These are phyloP conservation scores for Zygoascus biomembranicola DNA, from an alignment of 805 yeast species.

Conservation along the genomic window DNA sequence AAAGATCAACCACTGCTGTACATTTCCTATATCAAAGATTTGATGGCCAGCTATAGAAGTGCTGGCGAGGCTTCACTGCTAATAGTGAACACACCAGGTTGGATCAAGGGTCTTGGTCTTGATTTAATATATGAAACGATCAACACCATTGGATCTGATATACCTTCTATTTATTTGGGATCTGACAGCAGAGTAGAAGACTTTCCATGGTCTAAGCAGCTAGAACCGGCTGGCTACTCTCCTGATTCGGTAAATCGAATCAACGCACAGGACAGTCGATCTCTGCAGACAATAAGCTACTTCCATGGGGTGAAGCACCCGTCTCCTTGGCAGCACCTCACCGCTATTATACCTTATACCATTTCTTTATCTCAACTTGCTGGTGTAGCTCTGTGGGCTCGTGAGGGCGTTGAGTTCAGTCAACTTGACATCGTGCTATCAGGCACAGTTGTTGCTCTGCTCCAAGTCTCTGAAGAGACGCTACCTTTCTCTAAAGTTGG, in stretches of 20 bases:
- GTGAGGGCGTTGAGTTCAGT: conserved; percentile 19
- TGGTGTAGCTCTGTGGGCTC: conserved; percentile 23
- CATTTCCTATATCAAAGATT: conserved; percentile 32
- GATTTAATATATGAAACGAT: conserved; percentile 46
- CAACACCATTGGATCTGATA: conserved; percentile 20
- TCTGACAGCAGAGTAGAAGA: conserved; percentile 23
- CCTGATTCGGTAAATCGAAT: not conserved
- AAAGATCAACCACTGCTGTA: conserved; percentile 57
- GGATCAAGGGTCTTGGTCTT: conserved; percentile 84
- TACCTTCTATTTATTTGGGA: conserved; percentile 49
- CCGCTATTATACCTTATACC: conserved; percentile 25
- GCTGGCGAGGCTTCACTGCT: conserved; percentile 28
- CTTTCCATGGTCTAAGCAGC: not conserved
- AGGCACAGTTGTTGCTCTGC: conserved; percentile 29
- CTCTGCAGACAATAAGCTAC: conserved; percentile 23
- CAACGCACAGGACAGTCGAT: conserved; percentile 11
- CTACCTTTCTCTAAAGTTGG: not conserved
- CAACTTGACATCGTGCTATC: conserved; percentile 24
- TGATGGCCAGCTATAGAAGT: conserved; percentile 26
- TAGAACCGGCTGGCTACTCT: not conserved
- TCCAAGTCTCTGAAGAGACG: not conserved
- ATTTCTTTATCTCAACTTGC: conserved; percentile 19
- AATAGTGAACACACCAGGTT: conserved; percentile 77
- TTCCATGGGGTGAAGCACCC: conserved; percentile 16
- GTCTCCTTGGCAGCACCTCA: conserved; percentile 23